phyloP scores from a whole-genome alignment of 768 basidiomycete species.

The Nevesoporus exiguus region DNA sequence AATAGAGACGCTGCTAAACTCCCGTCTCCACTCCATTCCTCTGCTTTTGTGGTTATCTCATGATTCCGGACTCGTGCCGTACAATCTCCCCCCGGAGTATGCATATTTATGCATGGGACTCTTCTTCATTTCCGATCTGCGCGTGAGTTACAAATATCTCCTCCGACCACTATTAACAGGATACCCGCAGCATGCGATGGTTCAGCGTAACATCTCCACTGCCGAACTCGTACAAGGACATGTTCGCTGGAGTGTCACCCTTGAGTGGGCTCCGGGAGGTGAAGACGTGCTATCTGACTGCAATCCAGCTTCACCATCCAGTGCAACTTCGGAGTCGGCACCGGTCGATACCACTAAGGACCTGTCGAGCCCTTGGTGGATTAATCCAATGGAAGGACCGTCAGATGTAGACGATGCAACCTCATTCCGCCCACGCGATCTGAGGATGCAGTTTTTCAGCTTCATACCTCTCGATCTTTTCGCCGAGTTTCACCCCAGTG shows the following conservation, averaged over 20 bases:
- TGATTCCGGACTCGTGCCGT: slow-evolving; percentile 26
- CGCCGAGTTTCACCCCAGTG: slow-evolving; percentile 29
- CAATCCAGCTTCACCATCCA: background rate
- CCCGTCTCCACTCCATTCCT: slow-evolving; percentile 37
- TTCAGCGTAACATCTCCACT: background rate
- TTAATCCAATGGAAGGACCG: slow-evolving; percentile 10
- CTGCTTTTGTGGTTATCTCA: slow-evolving; percentile 40
- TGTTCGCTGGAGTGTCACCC: slow-evolving; percentile 45
- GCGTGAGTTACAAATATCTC: slow-evolving; percentile 28
- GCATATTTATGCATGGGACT: slow-evolving; percentile 45
- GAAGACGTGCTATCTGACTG: slow-evolving; percentile 35
- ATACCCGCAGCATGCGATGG: slow-evolving; percentile 15
- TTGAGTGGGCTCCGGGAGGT: slow-evolving; percentile 50
- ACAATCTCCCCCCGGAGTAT: slow-evolving; percentile 34
- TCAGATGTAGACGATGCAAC: slow-evolving; percentile 5
- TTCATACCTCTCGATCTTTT: slow-evolving; percentile 31
- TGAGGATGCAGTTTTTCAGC: slow-evolving; percentile 26
- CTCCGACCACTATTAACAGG: background rate
- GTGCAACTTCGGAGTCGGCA: background rate
- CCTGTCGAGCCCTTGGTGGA: slow-evolving; percentile 21
- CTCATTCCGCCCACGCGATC: slow-evolving; percentile 22
- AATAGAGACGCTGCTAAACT: slow-evolving; percentile 40
- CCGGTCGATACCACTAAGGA: background rate
- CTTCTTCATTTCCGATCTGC: slow-evolving; percentile 41
- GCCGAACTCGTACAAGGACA: slow-evolving; percentile 23